Conservation (phyloP, 2,329 filamentous ascomycete genomes). For the Pyrenophora tritici-repentis region DNA sequence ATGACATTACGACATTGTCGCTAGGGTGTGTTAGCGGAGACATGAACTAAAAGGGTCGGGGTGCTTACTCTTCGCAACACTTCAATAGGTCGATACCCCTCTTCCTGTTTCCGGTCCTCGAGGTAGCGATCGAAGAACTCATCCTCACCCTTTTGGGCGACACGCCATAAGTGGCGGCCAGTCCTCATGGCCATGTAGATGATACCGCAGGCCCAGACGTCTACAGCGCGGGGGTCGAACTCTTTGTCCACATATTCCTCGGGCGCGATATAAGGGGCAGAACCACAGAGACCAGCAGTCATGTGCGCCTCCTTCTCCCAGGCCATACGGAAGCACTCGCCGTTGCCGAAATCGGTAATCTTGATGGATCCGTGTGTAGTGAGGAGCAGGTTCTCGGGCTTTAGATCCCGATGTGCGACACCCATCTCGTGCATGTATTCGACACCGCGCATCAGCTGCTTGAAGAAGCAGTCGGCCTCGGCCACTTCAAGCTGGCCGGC, state of each 20-base stretch:
- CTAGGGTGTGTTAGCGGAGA: constrained; percentile 54
- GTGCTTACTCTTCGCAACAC: constrained; percentile 84
- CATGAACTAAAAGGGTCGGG: not conserved
- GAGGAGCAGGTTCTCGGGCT: constrained; percentile 93
- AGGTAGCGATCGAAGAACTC: constrained; percentile 96
- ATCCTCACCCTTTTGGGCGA: constrained; percentile 96
- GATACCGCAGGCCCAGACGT: constrained; percentile 97
- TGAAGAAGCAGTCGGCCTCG: constrained; percentile 98
- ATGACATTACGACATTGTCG: constrained; percentile 98
- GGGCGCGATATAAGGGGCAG: constrained; percentile 94
- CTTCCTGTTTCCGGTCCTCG: constrained; percentile 88
- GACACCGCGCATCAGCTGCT: constrained; percentile 98
- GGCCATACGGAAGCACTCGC: constrained; percentile 98
- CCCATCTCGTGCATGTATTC: constrained; percentile 99
- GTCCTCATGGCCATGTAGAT: constrained; percentile 99
- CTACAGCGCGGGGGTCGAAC: constrained; percentile 96
- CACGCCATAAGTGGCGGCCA: constrained; percentile 90
- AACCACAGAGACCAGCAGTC: constrained; percentile 95
- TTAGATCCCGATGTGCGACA: constrained; percentile 93
- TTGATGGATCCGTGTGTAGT: constrained; percentile 93
- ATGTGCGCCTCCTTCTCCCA: constrained; percentile 99
- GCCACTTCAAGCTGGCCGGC: constrained; percentile 88
- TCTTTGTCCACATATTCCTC: constrained; percentile 96
- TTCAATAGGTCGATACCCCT: constrained; percentile 95
- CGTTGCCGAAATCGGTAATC: constrained; percentile 98